These are phyloP conservation scores for Botryococcus braunii DNA, from an alignment of 163 green algal species.

Conservation along the genomic window DNA sequence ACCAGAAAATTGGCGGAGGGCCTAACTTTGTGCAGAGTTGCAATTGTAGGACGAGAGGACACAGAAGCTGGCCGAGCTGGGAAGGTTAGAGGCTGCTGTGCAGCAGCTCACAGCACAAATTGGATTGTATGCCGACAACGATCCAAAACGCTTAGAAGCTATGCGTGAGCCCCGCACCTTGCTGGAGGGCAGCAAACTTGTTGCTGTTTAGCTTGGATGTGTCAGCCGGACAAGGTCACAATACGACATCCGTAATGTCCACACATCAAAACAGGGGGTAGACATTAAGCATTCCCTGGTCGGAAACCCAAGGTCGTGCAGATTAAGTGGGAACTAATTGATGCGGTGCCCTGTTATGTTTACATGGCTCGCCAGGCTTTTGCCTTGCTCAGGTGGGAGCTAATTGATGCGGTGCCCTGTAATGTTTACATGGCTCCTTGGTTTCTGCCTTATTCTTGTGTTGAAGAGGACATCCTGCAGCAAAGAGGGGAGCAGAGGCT, in stretches of 20 bases:
- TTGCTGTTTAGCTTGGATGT: neutral
- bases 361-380: too few species aligned
- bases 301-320: neutral
- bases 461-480: too few species aligned
- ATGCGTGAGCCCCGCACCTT: conserved; percentile 20
- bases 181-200: neutral
- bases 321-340: neutral
- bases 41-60: conserved; percentile 18
- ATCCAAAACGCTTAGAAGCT: conserved; percentile 27
- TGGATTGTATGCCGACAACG: conserved; percentile 27
- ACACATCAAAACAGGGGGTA: neutral
- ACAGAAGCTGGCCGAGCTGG: conserved; percentile 16
- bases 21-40: neutral
- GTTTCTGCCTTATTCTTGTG: too few species aligned
- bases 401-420: neutral
- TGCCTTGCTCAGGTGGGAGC: too few species aligned
- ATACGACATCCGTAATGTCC: neutral
- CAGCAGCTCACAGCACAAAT: conserved; percentile 16
- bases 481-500: too few species aligned
- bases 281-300: neutral
- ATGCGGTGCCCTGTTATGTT: neutral
- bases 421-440: too few species aligned
- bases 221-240: neutral
- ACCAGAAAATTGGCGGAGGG: neutral
- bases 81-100: conserved; percentile 17